Conservation (phyloP, 1,284 basidiomycete species). For the Entoloma clypeatum region DNA sequence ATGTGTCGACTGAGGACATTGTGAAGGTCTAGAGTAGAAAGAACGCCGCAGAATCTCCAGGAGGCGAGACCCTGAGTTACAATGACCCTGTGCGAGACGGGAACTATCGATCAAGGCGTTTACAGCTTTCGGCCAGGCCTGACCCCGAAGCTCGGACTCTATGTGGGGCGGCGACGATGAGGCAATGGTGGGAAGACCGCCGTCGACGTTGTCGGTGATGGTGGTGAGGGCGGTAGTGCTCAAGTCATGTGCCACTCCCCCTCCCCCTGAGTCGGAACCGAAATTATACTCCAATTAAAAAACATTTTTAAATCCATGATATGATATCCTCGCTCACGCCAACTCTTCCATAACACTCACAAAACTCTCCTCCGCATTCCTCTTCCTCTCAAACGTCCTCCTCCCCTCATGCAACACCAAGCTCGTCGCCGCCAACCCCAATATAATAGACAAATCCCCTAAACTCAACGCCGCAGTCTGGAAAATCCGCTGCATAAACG, state of each 20-base stretch:
- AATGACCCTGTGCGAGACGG: not conserved
- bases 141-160: too few species aligned
- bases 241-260: too few species aligned
- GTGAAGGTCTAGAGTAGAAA: slow-evolving; percentile 16
- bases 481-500: slow-evolving; percentile 89
- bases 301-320: not conserved
- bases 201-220: too few species aligned
- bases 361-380: slow-evolving; percentile 33
- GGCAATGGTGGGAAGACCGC: too few species aligned
- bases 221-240: not conserved
- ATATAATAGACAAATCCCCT: slow-evolving; percentile 69
- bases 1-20: slow-evolving; percentile 7
- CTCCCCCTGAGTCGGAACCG: too few species aligned
- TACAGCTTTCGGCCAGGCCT: too few species aligned
- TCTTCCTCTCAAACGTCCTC: slow-evolving; percentile 64
- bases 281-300: slow-evolving; percentile 4
- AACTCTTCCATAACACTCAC: slow-evolving; percentile 35
- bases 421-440: slow-evolving; percentile 68
- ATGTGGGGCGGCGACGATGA: too few species aligned
- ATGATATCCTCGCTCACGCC: slow-evolving; percentile 20
- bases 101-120: too few species aligned
- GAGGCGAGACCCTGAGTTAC: not conserved
- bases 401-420: slow-evolving; percentile 79
- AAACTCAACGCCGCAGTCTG: slow-evolving; percentile 80
- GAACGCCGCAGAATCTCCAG: slow-evolving; percentile 12